Evolutionary conservation across 1,284 basidiomycete genomes (phyloP).

Genomic region (Rhizopogon hawkerae): DNA sequence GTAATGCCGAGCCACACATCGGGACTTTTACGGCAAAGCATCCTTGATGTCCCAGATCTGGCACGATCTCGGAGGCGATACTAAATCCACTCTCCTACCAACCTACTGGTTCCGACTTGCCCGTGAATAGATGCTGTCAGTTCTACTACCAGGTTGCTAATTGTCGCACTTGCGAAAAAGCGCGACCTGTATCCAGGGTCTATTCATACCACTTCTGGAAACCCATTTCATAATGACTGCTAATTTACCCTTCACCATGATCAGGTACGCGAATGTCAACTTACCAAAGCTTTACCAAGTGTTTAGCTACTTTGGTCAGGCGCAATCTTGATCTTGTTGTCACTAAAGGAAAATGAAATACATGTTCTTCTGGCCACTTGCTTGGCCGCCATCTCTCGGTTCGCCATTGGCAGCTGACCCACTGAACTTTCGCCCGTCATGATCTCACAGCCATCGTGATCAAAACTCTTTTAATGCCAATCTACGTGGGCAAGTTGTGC

Average conservation of each 20-base stretch:
- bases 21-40: slow-evolving; percentile 25
- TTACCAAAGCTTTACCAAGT: slow-evolving; percentile 17
- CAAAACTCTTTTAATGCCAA: background rate
- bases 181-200: slow-evolving; percentile 28
- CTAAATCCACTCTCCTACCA: slow-evolving; percentile 29
- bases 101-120: slow-evolving; percentile 19
- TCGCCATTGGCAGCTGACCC: background rate
- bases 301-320: slow-evolving; percentile 7
- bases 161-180: slow-evolving; percentile 22
- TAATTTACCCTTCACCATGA: slow-evolving; percentile 20
- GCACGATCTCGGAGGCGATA: slow-evolving; percentile 30
- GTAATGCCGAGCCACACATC: slow-evolving; percentile 23
- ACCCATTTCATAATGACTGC: slow-evolving; percentile 13
- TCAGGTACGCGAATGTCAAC: slow-evolving; percentile 1
- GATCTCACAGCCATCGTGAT: slow-evolving; percentile 1
- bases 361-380: background rate
- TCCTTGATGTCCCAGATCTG: slow-evolving; percentile 8
- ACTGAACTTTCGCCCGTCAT: background rate
- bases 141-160: slow-evolving; percentile 13
- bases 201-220: slow-evolving; percentile 20
- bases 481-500: background rate
- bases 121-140: slow-evolving; percentile 21
- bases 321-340: slow-evolving; percentile 10
- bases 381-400: slow-evolving; percentile 1
- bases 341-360: slow-evolving; percentile 1